Base-by-base conservation (phyloP, 108 stramenopile species). In the Nannochloropsis gaditana region DNA sequence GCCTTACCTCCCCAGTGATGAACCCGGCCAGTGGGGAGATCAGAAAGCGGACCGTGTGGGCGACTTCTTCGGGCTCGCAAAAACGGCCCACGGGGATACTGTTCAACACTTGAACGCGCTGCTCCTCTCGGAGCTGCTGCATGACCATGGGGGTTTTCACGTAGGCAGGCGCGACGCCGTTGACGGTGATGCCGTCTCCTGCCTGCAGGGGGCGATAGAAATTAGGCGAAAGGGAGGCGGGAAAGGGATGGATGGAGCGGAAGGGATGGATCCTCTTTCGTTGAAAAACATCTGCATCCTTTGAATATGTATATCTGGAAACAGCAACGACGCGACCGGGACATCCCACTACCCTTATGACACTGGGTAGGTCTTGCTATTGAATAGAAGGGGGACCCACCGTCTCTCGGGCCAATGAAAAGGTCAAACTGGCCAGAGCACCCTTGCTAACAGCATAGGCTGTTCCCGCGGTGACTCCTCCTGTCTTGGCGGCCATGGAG, bases 121-220 rank as follows among this genome's bases (percentile, higher is more conserved):
- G 59, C 59, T 73, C 59, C n/a, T 73, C 59, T n/a, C 19, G 15
- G 19, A 73, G 59, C 59, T 73, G 59, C 5, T 73, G 19, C 59
- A 73, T 73, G 8, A 73, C 59, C 59, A 73, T 73, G 59, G 6
- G 59, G 3, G 59, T 73, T n/a, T 73, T 73, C 5, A 73, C 59
- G 59, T 73, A 73, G 5, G 59, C 59, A 73, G 59, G 59, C 59
- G 59, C 59, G n/a, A 73, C n/a, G 19, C 59, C 59, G n/a, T 73
- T 73, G 19, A 73, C 59, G 59, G 59, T 73, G 59, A 73, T 73
- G 59, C 59, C 59, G 59, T 73, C 59, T 4, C 59, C 19, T n/a
- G 59, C 59, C 59, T 73, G 31, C 0, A 31, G 31, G 31, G 31
- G 31, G 31, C n/a, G n/a, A n/a, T n/a, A n/a, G n/a, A n/a, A n/a